These are phyloP conservation scores for Xylaria intraflava DNA, from an alignment of 495 filamentous ascomycete species.

Conservation along the genomic window DNA sequence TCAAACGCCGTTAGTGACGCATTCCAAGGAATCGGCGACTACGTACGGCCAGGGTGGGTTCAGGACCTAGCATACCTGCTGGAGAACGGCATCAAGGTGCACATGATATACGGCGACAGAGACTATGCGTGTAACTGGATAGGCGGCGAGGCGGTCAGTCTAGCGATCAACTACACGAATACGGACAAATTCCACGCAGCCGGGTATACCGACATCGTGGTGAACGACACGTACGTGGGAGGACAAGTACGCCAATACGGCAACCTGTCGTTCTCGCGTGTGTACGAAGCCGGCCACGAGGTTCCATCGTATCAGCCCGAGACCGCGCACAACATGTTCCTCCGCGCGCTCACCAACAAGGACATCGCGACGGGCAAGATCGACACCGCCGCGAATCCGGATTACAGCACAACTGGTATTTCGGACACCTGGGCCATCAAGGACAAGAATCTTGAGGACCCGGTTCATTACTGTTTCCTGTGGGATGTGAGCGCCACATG, in stretches of 20 bases:
- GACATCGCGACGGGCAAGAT: conserved; percentile 60
- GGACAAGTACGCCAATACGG: conserved; percentile 63
- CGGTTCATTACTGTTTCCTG: conserved; percentile 51
- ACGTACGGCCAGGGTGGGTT: conserved; percentile 40
- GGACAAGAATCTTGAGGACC: conserved; percentile 36
- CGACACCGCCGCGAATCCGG: conserved; percentile 36
- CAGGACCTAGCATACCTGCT: conserved; percentile 47
- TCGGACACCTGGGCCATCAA: conserved; percentile 47
- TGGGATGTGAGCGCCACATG: conserved; percentile 47
- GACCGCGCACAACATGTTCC: conserved; percentile 53
- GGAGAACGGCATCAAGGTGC: conserved; percentile 54
- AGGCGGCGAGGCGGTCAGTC: conserved; percentile 54
- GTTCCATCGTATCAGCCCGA: conserved; percentile 67
- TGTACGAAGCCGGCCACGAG: conserved; percentile 66
- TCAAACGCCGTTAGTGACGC: conserved; percentile 45
- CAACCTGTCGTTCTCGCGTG: conserved; percentile 61
- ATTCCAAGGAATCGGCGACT: conserved; percentile 50
- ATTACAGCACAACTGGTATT: conserved; percentile 46
- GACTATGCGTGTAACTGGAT: conserved; percentile 63
- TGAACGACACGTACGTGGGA: conserved; percentile 42
- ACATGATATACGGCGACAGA: conserved; percentile 55
- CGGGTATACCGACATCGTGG: conserved; percentile 49
- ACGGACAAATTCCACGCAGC: conserved; percentile 43
- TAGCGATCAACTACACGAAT: conserved; percentile 45
- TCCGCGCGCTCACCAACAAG: conserved; percentile 48